phyloP scores from a whole-genome alignment of 1,139 yeast genomes.

The Sugiyamaella paludigena region DNA sequence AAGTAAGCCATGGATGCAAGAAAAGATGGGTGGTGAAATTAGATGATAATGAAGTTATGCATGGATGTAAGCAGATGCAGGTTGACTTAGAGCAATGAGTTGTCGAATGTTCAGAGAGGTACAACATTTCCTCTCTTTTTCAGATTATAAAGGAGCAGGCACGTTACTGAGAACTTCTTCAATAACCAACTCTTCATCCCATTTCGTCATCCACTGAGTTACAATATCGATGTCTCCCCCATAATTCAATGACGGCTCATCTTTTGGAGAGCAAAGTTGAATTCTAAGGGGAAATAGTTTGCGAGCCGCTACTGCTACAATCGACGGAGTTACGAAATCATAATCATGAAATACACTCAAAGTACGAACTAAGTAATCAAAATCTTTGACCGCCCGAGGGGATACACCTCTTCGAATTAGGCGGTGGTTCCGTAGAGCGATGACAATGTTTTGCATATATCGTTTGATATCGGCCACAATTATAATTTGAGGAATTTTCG shows the following conservation, averaged over 20 bases:
- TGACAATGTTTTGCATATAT: slow-evolving; percentile 54
- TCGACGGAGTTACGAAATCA: slow-evolving; percentile 49
- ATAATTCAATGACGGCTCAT: slow-evolving; percentile 51
- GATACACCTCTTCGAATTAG: slow-evolving; percentile 51
- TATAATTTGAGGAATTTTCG: slow-evolving; percentile 28
- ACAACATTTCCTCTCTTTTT: too few species aligned
- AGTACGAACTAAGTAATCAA: slow-evolving; percentile 42
- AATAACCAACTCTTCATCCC: slow-evolving; percentile 47
- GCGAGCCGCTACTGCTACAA: slow-evolving; percentile 49
- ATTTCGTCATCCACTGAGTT: slow-evolving; percentile 41
- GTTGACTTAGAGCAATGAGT: too few species aligned
- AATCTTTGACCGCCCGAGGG: slow-evolving; percentile 45
- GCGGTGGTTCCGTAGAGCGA: slow-evolving; percentile 51
- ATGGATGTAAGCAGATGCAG: too few species aligned
- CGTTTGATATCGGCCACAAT: slow-evolving; percentile 48
- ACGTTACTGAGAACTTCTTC: slow-evolving; percentile 50
- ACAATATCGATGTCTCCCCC: slow-evolving; percentile 51
- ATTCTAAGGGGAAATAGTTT: slow-evolving; percentile 49
- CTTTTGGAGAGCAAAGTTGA: slow-evolving; percentile 39
- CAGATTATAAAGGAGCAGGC: slow-evolving; percentile 44
- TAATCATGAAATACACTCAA: slow-evolving; percentile 44
- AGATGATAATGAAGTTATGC: too few species aligned
- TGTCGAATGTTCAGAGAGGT: too few species aligned
- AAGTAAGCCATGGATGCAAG: too few species aligned
- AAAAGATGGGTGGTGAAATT: too few species aligned